Evolutionary conservation across 129 eudicot genomes (phyloP).

Genomic region (Pseudognaphalium luteoalbum): DNA sequence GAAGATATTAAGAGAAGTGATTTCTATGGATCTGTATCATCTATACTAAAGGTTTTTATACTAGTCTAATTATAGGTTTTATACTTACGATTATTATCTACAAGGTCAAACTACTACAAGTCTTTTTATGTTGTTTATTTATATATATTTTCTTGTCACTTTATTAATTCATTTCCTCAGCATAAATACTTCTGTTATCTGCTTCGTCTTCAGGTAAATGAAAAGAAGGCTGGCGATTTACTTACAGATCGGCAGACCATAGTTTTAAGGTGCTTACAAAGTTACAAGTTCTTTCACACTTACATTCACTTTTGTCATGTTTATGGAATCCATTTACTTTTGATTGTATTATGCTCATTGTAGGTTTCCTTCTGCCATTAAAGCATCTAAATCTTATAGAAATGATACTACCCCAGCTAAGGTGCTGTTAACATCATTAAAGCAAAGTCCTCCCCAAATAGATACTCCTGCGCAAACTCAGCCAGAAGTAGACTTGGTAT

Average conservation of each 20-base stretch:
- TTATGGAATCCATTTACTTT: neutral
- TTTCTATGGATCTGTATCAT: conserved; percentile 75
- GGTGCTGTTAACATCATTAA: conserved; percentile 48
- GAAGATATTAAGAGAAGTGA: conserved; percentile 86
- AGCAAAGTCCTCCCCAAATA: conserved; percentile 40
- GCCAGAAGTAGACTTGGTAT: conserved; percentile 52
- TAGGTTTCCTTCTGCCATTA: conserved; percentile 66
- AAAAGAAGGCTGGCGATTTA: conserved; percentile 45
- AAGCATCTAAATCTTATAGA: conserved; percentile 46
- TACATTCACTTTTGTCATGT: neutral
- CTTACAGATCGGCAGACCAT: conserved; percentile 53
- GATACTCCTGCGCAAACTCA: conserved; percentile 50
- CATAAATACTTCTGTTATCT: neutral
- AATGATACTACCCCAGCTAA: conserved; percentile 66
- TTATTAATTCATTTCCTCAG: neutral
- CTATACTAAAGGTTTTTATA: conserved; percentile 43
- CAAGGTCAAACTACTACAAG: neutral
- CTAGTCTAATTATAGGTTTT: neutral
- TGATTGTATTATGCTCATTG: conserved; percentile 12
- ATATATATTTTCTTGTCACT: neutral
- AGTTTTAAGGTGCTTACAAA: conserved; percentile 50
- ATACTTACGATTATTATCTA: neutral
- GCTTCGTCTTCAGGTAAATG: conserved; percentile 60
- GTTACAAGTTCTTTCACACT: neutral
- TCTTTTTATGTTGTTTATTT: neutral